Evolutionary conservation across 2,329 filamentous ascomycete species (phyloP).

Genomic region (Epichloe sibirici): DNA sequence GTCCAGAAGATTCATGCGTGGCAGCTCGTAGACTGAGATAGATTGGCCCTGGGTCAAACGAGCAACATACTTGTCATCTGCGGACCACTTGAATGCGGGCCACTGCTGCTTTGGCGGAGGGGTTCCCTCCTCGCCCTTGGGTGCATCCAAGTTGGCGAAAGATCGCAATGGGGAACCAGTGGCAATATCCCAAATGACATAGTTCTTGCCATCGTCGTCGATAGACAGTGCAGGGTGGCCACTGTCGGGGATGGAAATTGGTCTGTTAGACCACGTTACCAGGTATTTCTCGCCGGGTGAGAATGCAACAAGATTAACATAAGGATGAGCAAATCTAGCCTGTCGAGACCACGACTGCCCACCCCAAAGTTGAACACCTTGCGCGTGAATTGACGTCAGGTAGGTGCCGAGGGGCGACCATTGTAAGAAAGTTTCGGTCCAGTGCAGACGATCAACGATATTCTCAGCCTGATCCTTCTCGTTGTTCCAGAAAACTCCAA

Average conservation of each 20-base stretch:
- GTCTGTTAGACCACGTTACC: slow-evolving; percentile 91
- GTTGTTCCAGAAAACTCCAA: slow-evolving; percentile 97
- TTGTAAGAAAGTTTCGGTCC: slow-evolving; percentile 96
- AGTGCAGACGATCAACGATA: slow-evolving; percentile 84
- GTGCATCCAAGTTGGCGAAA: slow-evolving; percentile 79
- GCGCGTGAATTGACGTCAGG: slow-evolving; percentile 85
- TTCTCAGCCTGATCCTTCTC: slow-evolving; percentile 81
- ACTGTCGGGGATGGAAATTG: slow-evolving; percentile 82
- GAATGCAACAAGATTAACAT: slow-evolving; percentile 92
- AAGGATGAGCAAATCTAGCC: slow-evolving; percentile 88
- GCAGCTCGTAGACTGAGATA: slow-evolving; percentile 84
- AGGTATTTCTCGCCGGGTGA: slow-evolving; percentile 88
- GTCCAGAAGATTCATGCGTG: slow-evolving; percentile 78
- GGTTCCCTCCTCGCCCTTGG: slow-evolving; percentile 50
- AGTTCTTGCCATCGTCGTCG: slow-evolving; percentile 98
- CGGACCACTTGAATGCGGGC: slow-evolving; percentile 99
- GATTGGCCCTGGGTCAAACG: slow-evolving; percentile 77
- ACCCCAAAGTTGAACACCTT: slow-evolving; percentile 96
- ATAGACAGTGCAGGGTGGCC: slow-evolving; percentile 72
- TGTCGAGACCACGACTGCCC: slow-evolving; percentile 80
- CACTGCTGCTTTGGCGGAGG: slow-evolving; percentile 76
- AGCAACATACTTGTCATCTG: slow-evolving; percentile 94
- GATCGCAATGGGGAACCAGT: slow-evolving; percentile 83
- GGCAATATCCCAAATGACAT: slow-evolving; percentile 94
- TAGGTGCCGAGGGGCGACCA: slow-evolving; percentile 95